Evolutionary conservation across 164 flowering plant species (phyloP), one percentile per base, ranked within the genome.

Genomic region (Dillenia turbinata): DNA sequence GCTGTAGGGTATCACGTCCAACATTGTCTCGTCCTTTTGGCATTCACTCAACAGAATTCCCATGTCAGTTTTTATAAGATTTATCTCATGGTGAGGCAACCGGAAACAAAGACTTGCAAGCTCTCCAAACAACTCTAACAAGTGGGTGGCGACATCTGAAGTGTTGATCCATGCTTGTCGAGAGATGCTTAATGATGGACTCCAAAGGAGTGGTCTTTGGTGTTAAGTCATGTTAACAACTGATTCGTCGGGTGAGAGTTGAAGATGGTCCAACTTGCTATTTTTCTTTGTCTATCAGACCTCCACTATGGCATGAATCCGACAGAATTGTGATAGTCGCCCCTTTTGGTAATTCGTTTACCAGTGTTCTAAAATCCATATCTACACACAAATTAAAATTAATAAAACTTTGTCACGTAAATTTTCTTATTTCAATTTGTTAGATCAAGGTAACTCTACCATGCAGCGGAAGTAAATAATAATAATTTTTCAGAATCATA

Each of bases 301-400:
- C 97, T 1, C 95, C 97, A 22, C 97, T 88, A 66, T 88, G 91
- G 76, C 95, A 88, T 0, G 97, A 90, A 61, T 90, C 95, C 5
- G 97, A 86, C 13, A 90, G 56, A 55, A 88, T 77, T 46, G 97
- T 90, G 78, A 90, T 78, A 70, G 72, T 85, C 49, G 83, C 81
- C 22, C 83, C 90, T 43, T 67, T 73, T 6, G 92, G 95, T 11
- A 85, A 22, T 0, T 80, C 75, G 61, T 88, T 80, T 13, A 90
- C 92, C 9, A 88, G 73, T 1, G 73, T 68, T 54, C 95, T 58
- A 63, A 90, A 79, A 62, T 90, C 92, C 15, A n/a, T n/a, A 67
- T 87, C 96, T 88, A 76, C 61, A 50, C 16, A 44, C 14, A 46
- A 10, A 43, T 4, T 33, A 33, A 33, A 33, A 33, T 33, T 4